A percentile compares a stretch with the other conserved stretches of the same genome.
These are phyloP conservation scores for Nicotiana tomentosiformis DNA, from an alignment of 257 asterid species.

Conservation along the genomic window DNA sequence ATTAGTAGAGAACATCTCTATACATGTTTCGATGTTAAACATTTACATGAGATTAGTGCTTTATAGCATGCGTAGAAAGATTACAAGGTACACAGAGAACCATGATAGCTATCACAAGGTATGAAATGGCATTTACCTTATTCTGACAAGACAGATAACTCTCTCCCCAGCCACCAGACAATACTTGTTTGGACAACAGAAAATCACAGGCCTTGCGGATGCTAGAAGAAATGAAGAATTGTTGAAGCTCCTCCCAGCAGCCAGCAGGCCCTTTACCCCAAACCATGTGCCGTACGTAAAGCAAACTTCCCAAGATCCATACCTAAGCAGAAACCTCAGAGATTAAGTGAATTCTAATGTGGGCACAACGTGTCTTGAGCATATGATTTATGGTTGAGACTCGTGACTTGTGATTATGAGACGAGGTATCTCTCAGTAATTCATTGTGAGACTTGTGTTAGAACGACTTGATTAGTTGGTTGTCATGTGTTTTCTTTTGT, in stretches of 20 bases:
- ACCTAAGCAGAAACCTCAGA: constrained; percentile 35
- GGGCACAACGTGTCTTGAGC: no score
- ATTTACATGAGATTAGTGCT: background rate
- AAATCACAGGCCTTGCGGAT: constrained; percentile 83
- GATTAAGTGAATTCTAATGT: background rate
- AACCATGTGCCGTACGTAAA: constrained; percentile 92
- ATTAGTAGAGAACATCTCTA: background rate
- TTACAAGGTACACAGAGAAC: background rate
- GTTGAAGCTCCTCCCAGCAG: constrained; percentile 63
- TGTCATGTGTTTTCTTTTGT: no score
- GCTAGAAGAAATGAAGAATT: constrained; percentile 54
- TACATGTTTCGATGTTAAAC: background rate
- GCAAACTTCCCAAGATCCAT: constrained; percentile 96
- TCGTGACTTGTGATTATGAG: no score
- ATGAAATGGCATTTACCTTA: constrained; percentile 43
- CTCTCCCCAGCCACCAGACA: constrained; percentile 98
- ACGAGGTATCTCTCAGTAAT: no score
- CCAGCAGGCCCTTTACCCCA: constrained; percentile 75
- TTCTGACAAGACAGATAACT: constrained; percentile 87
- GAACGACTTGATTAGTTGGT: no score
- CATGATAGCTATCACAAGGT: background rate
- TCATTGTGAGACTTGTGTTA: no score
- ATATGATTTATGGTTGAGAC: no score
- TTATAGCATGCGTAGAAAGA: background rate
- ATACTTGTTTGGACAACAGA: constrained; percentile 77